phyloP scores from a whole-genome alignment of 306 rosid genomes.

The Cucumis hystrix region DNA sequence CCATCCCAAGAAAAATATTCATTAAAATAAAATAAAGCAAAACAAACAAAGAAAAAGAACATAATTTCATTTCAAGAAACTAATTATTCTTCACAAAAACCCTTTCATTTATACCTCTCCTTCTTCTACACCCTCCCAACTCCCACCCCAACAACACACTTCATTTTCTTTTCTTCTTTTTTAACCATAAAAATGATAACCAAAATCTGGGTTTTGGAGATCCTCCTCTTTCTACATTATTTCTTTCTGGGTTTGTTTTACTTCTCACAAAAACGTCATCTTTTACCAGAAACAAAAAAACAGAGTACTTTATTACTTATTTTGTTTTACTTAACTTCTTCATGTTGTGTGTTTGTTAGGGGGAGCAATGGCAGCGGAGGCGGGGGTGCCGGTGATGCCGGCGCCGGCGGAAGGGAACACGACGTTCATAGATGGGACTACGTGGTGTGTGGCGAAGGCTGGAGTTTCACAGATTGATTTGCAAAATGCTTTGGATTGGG shows the following conservation, averaged over 20 bases:
- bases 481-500: constrained; percentile 95
- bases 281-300: neutral
- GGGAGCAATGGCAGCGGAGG: constrained; percentile 17
- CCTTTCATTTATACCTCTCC: constrained; percentile 11
- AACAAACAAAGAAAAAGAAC: constrained; percentile 5
- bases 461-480: constrained; percentile 69
- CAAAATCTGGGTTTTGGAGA: constrained; percentile 26
- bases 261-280: neutral
- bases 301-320: neutral
- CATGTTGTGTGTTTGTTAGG: neutral
- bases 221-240: constrained; percentile 29
- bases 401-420: constrained; percentile 95
- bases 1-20: constrained; percentile 1
- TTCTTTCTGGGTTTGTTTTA: constrained; percentile 36
- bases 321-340: too few species aligned
- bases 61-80: constrained; percentile 47
- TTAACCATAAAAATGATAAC: constrained; percentile 13
- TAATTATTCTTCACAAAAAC: constrained; percentile 32
- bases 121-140: neutral
- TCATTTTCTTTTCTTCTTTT: too few species aligned
- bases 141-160: too few species aligned
- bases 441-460: constrained; percentile 84
- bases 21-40: neutral
- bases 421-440: constrained; percentile 69
- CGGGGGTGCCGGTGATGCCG: constrained; percentile 33